Percentiles rank a stretch among this genome's conserved stretches.
Conservation (phyloP, 495 filamentous ascomycete genomes). For the Penicillium simplicissimum region DNA sequence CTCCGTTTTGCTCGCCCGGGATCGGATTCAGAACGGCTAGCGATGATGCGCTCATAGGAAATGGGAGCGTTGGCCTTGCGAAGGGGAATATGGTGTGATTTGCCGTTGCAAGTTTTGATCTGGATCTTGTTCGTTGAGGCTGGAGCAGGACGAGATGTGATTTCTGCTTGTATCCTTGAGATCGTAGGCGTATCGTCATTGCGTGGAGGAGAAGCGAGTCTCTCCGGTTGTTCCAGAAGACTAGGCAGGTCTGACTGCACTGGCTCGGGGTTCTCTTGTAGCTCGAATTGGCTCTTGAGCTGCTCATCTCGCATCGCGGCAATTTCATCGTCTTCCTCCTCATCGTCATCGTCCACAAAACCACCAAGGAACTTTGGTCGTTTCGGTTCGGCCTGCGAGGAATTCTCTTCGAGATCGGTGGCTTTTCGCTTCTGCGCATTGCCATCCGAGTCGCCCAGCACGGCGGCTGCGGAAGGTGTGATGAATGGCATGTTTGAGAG, state of each 20-base stretch:
- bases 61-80: conserved; percentile 48
- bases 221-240: conserved; percentile 3
- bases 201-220: not conserved
- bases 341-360: conserved; percentile 47
- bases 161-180: conserved; percentile 12
- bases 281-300: conserved; percentile 40
- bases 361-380: conserved; percentile 46
- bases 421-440: conserved; percentile 51
- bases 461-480: conserved; percentile 52
- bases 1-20: conserved; percentile 73
- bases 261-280: conserved; percentile 34
- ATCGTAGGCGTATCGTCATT: conserved; percentile 5
- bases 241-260: conserved; percentile 2
- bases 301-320: conserved; percentile 35
- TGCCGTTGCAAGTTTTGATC: conserved; percentile 68
- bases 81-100: conserved; percentile 53
- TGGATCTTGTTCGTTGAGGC: conserved; percentile 35
- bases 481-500: conserved; percentile 57
- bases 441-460: conserved; percentile 15
- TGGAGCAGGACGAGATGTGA: conserved; percentile 18
- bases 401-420: conserved; percentile 33
- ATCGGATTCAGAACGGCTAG: conserved; percentile 64
- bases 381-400: conserved; percentile 40
- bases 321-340: conserved; percentile 45
- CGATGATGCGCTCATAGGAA: conserved; percentile 69